A percentile compares a stretch with the other conserved stretches of the same genome.
These are phyloP conservation scores for Sabuloglossum arenarium DNA, from an alignment of 495 filamentous ascomycete species.

Conservation along the genomic window DNA sequence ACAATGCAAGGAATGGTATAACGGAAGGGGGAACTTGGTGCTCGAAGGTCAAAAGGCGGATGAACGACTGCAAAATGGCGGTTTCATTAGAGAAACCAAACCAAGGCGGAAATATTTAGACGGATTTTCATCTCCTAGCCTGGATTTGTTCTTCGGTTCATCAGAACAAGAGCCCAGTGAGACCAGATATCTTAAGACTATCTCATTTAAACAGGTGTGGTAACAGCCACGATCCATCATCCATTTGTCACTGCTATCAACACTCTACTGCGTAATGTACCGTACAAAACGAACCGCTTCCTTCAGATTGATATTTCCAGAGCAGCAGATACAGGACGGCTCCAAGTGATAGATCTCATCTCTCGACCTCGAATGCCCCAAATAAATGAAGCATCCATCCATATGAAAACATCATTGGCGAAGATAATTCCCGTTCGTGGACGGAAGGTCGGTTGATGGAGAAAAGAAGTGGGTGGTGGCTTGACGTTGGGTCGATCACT, in stretches of 20 bases:
- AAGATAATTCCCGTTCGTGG: not conserved
- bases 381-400: not conserved
- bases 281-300: conserved; percentile 45
- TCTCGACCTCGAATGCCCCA: conserved; percentile 30
- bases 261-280: conserved; percentile 1
- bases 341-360: conserved; percentile 27
- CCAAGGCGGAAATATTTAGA: not conserved
- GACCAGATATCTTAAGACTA: not conserved
- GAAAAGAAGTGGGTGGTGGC: not conserved
- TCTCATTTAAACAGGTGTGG: not conserved
- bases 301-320: conserved; percentile 57
- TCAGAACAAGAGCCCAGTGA: not conserved
- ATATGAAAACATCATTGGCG: not conserved
- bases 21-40: no score
- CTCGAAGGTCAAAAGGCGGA: not conserved
- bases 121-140: not conserved
- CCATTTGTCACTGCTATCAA: no score
- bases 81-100: not conserved
- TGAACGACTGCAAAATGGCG: not conserved
- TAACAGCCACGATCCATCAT: no score
- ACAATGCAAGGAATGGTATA: not conserved
- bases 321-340: conserved; percentile 93
- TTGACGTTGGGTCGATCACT: not conserved
- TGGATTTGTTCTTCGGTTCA: no score
- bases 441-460: not conserved